Percentiles rank a stretch among this genome's conserved stretches.
Conservation (phyloP, 306 rosid genomes). For the Lithocarpus polystachyus region DNA sequence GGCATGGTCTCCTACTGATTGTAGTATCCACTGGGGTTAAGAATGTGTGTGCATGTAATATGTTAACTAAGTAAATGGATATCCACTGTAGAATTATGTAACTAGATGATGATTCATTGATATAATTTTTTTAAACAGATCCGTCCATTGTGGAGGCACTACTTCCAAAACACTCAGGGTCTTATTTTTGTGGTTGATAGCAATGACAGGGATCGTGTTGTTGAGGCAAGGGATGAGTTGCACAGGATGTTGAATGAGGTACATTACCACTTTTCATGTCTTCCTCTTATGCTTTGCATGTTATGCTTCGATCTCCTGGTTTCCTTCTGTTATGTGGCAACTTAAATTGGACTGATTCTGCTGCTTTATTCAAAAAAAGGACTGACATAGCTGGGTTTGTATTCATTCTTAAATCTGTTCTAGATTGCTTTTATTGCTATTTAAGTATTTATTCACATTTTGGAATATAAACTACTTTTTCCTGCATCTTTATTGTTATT, state of each 20-base stretch:
- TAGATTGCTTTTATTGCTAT: not conserved
- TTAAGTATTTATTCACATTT: not conserved
- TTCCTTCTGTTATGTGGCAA: not conserved
- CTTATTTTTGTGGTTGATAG: slow-evolving; percentile 97
- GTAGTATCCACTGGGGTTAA: too few species aligned
- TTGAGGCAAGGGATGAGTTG: slow-evolving; percentile 98
- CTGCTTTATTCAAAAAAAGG: too few species aligned
- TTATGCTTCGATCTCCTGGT: not conserved
- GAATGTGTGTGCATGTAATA: not conserved
- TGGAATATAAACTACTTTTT: not conserved
- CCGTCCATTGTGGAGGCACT: slow-evolving; percentile 99
- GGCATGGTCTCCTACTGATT: too few species aligned
- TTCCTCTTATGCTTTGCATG: not conserved
- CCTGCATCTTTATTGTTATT: not conserved
- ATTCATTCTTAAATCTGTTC: not conserved
- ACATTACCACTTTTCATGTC: slow-evolving; percentile 12
- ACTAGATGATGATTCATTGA: slow-evolving; percentile 9
- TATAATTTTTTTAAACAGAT: slow-evolving; percentile 46
- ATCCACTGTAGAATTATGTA: not conserved
- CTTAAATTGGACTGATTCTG: too few species aligned
- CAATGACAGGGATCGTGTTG: slow-evolving; percentile 92
- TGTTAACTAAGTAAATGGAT: not conserved
- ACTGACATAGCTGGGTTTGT: not conserved
- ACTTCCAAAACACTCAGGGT: slow-evolving; percentile 99
- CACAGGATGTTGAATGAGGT: slow-evolving; percentile 99